Percentiles rank a stretch among this genome's conserved stretches.
These are phyloP conservation scores for Coemansia erecta DNA, from an alignment of 192 early-diverging fungal genomes.

Conservation along the genomic window DNA sequence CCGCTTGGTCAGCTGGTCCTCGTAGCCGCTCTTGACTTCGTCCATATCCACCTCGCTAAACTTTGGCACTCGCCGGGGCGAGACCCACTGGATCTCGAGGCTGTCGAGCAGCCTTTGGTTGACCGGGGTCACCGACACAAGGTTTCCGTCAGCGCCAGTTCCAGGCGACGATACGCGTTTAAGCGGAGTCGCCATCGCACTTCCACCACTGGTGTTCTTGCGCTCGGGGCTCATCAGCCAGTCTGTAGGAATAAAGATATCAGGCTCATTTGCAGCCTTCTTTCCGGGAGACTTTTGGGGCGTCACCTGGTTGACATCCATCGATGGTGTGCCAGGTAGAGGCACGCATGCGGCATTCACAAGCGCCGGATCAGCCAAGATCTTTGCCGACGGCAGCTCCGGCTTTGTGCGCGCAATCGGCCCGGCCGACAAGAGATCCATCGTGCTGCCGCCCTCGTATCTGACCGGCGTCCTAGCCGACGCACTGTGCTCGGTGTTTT, in stretches of 20 bases:
- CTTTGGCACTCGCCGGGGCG: conserved; percentile 48
- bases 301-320: conserved; percentile 18
- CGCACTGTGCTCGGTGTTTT: too few relatives aligned
- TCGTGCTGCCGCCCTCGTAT: neutral
- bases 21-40: conserved; percentile 20
- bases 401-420: conserved; percentile 3
- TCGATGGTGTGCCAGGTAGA: conserved; percentile 36
- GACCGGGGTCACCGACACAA: conserved; percentile 47
- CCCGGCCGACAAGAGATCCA: neutral
- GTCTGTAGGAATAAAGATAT: conserved; percentile 46
- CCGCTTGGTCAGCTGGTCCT: conserved; percentile 27
- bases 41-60: conserved; percentile 48
- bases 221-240: conserved; percentile 49
- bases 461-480: too few relatives aligned
- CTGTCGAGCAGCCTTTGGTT: conserved; percentile 49
- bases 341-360: conserved; percentile 47
- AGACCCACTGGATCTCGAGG: conserved; percentile 48
- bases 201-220: neutral
- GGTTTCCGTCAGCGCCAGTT: conserved; percentile 6
- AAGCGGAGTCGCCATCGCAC: conserved; percentile 11
- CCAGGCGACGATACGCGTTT: conserved; percentile 2
- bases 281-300: neutral
- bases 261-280: conserved; percentile 8
- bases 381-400: conserved; percentile 38
- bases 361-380: conserved; percentile 41